phyloP scores from a whole-genome alignment of 2,329 filamentous ascomycete genomes.

The Aureobasidium vineae region DNA sequence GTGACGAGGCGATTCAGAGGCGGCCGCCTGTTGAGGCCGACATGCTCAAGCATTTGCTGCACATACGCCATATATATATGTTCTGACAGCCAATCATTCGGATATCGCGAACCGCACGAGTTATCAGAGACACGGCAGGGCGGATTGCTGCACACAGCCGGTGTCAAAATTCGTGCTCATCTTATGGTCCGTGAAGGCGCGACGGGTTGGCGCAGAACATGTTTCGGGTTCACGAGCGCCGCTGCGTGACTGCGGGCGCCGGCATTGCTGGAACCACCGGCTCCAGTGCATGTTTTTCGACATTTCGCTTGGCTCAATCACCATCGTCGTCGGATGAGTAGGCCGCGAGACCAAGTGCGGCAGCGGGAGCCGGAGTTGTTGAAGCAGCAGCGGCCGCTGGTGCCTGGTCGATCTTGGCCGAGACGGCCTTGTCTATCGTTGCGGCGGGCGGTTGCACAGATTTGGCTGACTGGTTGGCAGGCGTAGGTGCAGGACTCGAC shows the following conservation, averaged over 20 bases:
- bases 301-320: conserved; percentile 18
- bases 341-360: conserved; percentile 22
- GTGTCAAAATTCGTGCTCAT: conserved; percentile 10
- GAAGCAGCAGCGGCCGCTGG: conserved; percentile 6
- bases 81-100: conserved; percentile 24
- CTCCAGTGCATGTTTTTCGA: background rate
- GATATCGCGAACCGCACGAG: conserved; percentile 19
- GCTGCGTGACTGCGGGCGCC: conserved; percentile 9
- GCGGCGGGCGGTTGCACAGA: conserved; percentile 13
- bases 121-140: conserved; percentile 10
- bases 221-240: conserved; percentile 11
- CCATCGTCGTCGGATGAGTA: conserved; percentile 25
- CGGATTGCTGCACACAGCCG: conserved; percentile 17
- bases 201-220: conserved; percentile 18
- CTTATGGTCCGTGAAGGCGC: background rate
- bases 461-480: conserved; percentile 9
- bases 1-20: conserved; percentile 12
- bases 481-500: background rate
- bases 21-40: background rate
- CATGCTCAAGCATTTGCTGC: background rate
- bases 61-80: conserved; percentile 18
- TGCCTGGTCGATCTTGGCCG: conserved; percentile 5
- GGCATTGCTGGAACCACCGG: background rate
- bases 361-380: conserved; percentile 13
- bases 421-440: background rate